Evolutionary conservation across 169 alveolate genomes (phyloP).

Genomic region (Plasmodium gonderi): DNA sequence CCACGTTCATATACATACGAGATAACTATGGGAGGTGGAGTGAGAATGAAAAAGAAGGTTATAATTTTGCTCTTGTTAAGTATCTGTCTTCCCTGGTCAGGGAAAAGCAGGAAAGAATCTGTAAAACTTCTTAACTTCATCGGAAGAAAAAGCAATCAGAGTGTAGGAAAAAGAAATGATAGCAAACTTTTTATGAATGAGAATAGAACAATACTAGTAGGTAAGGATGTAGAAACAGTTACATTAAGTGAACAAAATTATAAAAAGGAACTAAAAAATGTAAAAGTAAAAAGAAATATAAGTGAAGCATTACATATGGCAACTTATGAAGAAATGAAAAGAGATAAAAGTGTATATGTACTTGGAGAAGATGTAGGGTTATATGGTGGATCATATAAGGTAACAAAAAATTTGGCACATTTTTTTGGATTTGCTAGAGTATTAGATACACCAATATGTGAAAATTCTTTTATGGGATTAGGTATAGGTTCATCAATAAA

Average conservation of each 20-base stretch:
- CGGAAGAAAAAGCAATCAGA: neutral
- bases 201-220: neutral
- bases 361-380: conserved; percentile 95
- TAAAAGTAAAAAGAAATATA: conserved; percentile 85
- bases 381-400: conserved; percentile 94
- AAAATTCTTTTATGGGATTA: conserved; percentile 89
- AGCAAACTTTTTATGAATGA: neutral
- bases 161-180: neutral
- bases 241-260: conserved; percentile 67
- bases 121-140: neutral
- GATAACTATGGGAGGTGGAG: neutral
- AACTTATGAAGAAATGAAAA: conserved; percentile 91
- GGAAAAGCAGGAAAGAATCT: neutral
- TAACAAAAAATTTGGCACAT: conserved; percentile 90
- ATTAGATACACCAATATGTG: conserved; percentile 95
- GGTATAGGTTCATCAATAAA: conserved; percentile 86
- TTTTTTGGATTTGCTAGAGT: conserved; percentile 88
- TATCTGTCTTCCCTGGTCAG: neutral
- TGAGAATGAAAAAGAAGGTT: neutral
- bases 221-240: neutral
- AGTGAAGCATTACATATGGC: conserved; percentile 94
- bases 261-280: conserved; percentile 65
- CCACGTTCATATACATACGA: too few relatives aligned
- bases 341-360: conserved; percentile 91
- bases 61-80: neutral